Evolutionary conservation across 441 rosid genomes (phyloP).

Genomic region (Melastoma candidum): DNA sequence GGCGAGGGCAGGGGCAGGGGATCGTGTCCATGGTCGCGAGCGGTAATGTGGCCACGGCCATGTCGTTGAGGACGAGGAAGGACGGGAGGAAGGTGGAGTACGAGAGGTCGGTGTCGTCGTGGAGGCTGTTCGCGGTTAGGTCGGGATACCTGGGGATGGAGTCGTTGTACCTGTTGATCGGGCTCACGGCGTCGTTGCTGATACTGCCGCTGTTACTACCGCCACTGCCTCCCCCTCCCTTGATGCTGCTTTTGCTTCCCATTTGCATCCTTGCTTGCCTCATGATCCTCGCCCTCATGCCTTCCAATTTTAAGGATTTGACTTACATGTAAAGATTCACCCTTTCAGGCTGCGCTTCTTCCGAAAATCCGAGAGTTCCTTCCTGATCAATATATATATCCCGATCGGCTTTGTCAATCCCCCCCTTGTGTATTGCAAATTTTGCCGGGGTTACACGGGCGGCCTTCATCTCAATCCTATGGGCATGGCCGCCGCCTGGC

Average conservation of each 20-base stretch:
- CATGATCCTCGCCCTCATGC: slow-evolving; percentile 75
- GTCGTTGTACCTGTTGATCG: slow-evolving; percentile 46
- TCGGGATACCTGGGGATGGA: slow-evolving; percentile 63
- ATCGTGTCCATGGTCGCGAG: not conserved
- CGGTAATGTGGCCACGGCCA: not conserved
- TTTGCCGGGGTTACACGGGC: too few species aligned
- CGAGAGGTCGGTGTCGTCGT: slow-evolving; percentile 13
- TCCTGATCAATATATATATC: too few species aligned
- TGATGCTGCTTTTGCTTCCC: slow-evolving; percentile 70
- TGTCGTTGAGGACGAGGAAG: not conserved
- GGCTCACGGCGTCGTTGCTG: slow-evolving; percentile 67
- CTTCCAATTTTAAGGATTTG: slow-evolving; percentile 38
- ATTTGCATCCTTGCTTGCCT: slow-evolving; percentile 61
- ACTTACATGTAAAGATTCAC: slow-evolving; percentile 21
- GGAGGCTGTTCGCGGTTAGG: slow-evolving; percentile 25
- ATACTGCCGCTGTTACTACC: slow-evolving; percentile 78
- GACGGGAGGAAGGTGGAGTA: slow-evolving; percentile 28
- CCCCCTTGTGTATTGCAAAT: too few species aligned
- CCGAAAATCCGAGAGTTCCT: too few species aligned
- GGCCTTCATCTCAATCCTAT: too few species aligned
- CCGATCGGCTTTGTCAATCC: too few species aligned
- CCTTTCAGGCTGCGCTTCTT: too few species aligned
- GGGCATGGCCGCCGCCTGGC: too few species aligned
- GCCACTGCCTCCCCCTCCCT: slow-evolving; percentile 91
- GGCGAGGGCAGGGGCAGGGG: not conserved